These are phyloP conservation scores for Diaporthe destruens DNA, from an alignment of 2,329 filamentous ascomycete genomes.

Conservation along the genomic window DNA sequence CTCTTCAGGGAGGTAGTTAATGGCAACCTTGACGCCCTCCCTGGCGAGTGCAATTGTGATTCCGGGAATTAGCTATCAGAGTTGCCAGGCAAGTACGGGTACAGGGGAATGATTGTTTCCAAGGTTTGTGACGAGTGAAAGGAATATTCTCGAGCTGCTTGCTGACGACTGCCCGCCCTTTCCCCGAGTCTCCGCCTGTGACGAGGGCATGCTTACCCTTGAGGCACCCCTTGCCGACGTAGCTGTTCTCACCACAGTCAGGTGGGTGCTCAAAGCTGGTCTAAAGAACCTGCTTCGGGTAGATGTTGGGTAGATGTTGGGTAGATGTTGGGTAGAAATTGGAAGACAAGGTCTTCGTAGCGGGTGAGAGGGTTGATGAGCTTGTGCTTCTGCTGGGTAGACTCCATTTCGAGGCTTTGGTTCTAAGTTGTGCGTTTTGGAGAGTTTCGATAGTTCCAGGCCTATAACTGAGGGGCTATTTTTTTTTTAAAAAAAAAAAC, in stretches of 20 bases:
- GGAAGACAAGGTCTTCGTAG: slow-evolving; percentile 3
- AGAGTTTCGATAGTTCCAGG: background rate
- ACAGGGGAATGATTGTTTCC: no score
- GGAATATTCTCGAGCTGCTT: background rate
- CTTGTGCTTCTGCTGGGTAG: background rate
- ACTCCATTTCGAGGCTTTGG: background rate
- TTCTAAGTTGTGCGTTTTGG: background rate
- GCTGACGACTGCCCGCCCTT: slow-evolving; percentile 14
- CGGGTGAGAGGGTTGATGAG: slow-evolving; percentile 21
- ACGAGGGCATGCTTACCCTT: slow-evolving; percentile 17
- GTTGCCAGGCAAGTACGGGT: background rate
- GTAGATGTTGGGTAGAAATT: background rate
- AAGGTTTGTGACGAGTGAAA: background rate
- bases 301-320: background rate
- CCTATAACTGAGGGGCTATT: background rate
- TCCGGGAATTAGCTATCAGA: background rate
- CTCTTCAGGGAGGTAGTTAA: slow-evolving; percentile 22
- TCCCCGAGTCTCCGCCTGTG: slow-evolving; percentile 15
- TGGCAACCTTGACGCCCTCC: slow-evolving; percentile 16
- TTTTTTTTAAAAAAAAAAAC: no score
- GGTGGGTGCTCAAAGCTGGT: slow-evolving; percentile 24
- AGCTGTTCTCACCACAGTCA: slow-evolving; percentile 18
- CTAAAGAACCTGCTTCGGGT: slow-evolving; percentile 8
- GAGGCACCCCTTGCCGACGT: slow-evolving; percentile 9
- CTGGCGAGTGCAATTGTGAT: background rate